phyloP scores from a whole-genome alignment of 345 rosid species.

The Citrus mangshanensis region DNA sequence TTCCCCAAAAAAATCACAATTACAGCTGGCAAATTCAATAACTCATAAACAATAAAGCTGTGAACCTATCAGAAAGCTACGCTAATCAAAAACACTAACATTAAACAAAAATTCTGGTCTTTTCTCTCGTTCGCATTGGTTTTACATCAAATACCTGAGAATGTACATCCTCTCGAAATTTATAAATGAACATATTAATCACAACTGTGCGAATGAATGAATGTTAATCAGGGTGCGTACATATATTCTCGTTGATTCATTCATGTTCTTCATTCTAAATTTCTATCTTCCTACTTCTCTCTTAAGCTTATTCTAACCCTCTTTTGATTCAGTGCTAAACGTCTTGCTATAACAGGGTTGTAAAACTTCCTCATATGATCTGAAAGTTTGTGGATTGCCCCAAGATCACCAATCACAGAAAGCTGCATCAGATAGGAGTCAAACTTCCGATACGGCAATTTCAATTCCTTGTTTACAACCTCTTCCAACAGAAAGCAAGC shows the following conservation, averaged over 20 bases:
- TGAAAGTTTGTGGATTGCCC: slow-evolving; percentile 68
- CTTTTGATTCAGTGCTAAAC: slow-evolving; percentile 68
- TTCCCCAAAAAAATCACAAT: too few relatives aligned
- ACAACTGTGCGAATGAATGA: too few relatives aligned
- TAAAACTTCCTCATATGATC: slow-evolving; percentile 81
- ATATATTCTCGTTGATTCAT: not conserved
- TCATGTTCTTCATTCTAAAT: not conserved
- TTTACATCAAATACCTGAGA: too few relatives aligned
- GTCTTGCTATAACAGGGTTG: slow-evolving; percentile 83
- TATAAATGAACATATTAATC: too few relatives aligned
- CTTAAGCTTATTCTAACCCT: slow-evolving; percentile 59
- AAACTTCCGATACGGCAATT: slow-evolving; percentile 64
- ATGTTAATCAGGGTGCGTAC: not conserved
- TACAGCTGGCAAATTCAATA: too few relatives aligned
- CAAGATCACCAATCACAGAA: slow-evolving; percentile 65
- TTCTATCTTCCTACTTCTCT: slow-evolving; percentile 37
- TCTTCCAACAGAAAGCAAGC: slow-evolving; percentile 74
- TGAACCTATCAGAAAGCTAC: too few relatives aligned
- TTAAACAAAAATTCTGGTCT: too few relatives aligned
- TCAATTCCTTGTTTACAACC: slow-evolving; percentile 59
- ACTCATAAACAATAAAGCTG: too few relatives aligned
- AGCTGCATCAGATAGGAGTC: slow-evolving; percentile 79
- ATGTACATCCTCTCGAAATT: too few relatives aligned
- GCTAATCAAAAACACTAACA: too few relatives aligned
- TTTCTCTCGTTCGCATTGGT: too few relatives aligned